Base-by-base conservation (phyloP, 2,329 filamentous ascomycete species). In the Berkeleyomyces rouxiae region DNA sequence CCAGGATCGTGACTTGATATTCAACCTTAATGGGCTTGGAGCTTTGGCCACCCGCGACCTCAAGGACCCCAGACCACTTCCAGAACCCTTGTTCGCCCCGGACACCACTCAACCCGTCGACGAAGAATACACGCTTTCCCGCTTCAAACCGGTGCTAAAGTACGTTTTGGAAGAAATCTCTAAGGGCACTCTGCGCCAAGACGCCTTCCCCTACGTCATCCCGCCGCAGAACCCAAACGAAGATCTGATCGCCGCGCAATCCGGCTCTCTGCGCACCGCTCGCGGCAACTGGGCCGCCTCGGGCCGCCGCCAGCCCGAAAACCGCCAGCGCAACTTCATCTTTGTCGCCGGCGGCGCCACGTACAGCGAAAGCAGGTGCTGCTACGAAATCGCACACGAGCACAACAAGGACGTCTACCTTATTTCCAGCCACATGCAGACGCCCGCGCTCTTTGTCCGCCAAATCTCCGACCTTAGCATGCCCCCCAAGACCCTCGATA, bases 301-400 rank as follows among this genome's bases (percentile, higher is more conserved):
- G 7, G 85, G 90, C 51, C 80, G 86, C 55, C 82, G 84, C 77
- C 64, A 82, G 79, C 65, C 73, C 1, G 92, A 97, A 71, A 95
- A 91, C 67, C 83, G 87, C 61, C 93, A 99, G 72, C 84, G 93
- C 61, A 81, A 97, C 61, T 88, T 99, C 64, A 85, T 97, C 13
- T 97, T 96, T 71, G 86, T 97, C 80, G 93, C 92, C 1, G 93
- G 93, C 58, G 93, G 93, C 53, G 93, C 93, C 23, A 97, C 93
- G 0, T 96, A 92, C 72, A 90, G 89, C 4, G 93, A 99, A 74
- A 82, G 88, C 40, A 84, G 93, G 37, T 81, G 85, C 10, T 99
- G 93, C 74, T 97, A 97, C 71, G 90, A 96, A 69, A 77, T 92
- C 36, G 86, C 88, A 2, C 80, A 84, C 61, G 77, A 83, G 59